These are phyloP conservation scores for Hibiscus trionum DNA, from an alignment of 345 rosid genomes.

Conservation along the genomic window DNA sequence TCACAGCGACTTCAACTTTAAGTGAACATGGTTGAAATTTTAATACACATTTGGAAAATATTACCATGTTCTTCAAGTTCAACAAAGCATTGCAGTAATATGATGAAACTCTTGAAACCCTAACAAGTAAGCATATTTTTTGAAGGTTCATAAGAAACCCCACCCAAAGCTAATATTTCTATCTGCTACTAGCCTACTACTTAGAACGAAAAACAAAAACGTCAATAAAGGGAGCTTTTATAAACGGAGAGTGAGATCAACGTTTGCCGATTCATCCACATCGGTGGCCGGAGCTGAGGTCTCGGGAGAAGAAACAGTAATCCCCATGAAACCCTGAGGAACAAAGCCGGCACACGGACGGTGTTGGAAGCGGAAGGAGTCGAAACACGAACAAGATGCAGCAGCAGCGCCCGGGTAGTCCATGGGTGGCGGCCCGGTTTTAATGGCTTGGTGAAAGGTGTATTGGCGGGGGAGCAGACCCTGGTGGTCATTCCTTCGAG, in stretches of 20 bases:
- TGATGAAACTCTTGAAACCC: not conserved
- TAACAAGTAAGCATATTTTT: too few relatives aligned
- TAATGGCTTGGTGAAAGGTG: not conserved
- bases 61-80: not conserved
- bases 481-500: conserved; percentile 32
- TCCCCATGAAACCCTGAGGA: not conserved
- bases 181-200: too few relatives aligned
- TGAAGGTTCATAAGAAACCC: not conserved
- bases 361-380: conserved; percentile 8
- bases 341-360: conserved; percentile 1
- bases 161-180: not conserved
- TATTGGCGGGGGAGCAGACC: not conserved
- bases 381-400: not conserved
- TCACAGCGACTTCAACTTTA: too few relatives aligned
- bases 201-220: not conserved
- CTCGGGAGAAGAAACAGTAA: conserved; percentile 1
- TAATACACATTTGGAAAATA: not conserved
- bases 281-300: conserved; percentile 6
- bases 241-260: conserved; percentile 44
- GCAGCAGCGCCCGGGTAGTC: not conserved
- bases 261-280: conserved; percentile 18
- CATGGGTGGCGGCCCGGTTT: not conserved
- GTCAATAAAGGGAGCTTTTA: not conserved
- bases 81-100: not conserved
- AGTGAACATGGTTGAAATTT: too few relatives aligned